Percentiles rank a stretch among this genome's conserved stretches.
These are phyloP conservation scores for Dactylorhiza incarnata DNA, from an alignment of 106 monocot genomes.

Conservation along the genomic window DNA sequence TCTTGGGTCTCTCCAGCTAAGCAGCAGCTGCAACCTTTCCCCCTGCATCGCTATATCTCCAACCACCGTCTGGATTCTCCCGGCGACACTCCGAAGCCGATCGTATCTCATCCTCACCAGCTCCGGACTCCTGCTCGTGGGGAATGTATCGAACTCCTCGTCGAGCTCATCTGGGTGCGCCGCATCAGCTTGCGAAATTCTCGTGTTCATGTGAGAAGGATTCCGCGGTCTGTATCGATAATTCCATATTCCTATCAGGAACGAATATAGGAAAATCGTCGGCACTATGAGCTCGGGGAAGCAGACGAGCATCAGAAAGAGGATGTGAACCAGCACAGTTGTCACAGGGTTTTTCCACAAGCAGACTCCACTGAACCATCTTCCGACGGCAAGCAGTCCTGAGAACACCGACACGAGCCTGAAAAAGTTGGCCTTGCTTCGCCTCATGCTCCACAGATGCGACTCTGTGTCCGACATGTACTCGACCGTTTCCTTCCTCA, in stretches of 20 bases:
- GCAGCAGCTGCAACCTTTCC: constrained; percentile 49
- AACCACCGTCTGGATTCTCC: constrained; percentile 45
- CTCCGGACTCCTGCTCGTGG: constrained; percentile 26
- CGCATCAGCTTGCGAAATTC: constrained; percentile 37
- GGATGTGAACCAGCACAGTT: constrained; percentile 51
- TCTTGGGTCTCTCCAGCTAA: constrained; percentile 73
- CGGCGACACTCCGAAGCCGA: constrained; percentile 51
- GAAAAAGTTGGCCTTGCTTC: constrained; percentile 70
- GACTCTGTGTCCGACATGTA: constrained; percentile 51
- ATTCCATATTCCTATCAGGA: constrained; percentile 54
- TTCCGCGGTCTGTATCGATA: constrained; percentile 38
- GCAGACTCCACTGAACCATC: constrained; percentile 63
- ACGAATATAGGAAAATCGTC: constrained; percentile 50
- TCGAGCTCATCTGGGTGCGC: constrained; percentile 56
- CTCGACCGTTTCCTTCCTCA: constrained; percentile 58
- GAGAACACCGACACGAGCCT: constrained; percentile 50
- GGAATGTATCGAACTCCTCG: constrained; percentile 70
- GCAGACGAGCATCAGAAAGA: constrained; percentile 49
- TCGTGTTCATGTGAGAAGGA: constrained; percentile 63
- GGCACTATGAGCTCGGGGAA: constrained; percentile 63
- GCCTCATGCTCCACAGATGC: constrained; percentile 66
- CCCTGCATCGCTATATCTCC: constrained; percentile 75
- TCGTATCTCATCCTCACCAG: constrained; percentile 54
- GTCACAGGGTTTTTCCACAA: constrained; percentile 53
- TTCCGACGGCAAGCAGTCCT: constrained; percentile 21